Percentiles rank a stretch among this genome's conserved stretches.
Evolutionary conservation across 345 rosid genomes (phyloP).

Genomic region (Eucalyptus guilfoylei): DNA sequence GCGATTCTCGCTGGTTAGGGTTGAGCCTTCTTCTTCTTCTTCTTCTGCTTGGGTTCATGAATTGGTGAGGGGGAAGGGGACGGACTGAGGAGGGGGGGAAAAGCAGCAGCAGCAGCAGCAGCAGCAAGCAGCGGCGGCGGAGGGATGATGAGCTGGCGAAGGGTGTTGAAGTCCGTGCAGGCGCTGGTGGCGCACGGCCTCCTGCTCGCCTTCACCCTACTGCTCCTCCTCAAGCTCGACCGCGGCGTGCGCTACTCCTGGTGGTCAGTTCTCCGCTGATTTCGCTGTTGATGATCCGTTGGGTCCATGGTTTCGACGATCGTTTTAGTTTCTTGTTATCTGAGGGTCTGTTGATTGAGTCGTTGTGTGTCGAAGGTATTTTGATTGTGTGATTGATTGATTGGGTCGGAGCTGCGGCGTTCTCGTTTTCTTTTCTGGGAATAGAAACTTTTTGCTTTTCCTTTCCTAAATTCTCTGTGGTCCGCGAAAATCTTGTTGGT

Average conservation of each 20-base stretch:
- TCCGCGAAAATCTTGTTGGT: neutral
- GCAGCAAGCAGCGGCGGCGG: neutral
- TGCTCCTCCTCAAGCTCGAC: conserved; percentile 71
- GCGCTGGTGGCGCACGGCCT: conserved; percentile 71
- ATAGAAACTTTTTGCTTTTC: neutral
- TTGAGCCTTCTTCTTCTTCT: neutral
- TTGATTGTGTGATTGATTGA: neutral
- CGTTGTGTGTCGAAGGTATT: neutral
- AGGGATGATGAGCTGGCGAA: conserved; percentile 61
- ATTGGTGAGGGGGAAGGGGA: neutral
- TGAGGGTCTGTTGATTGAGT: neutral
- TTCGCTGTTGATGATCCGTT: neutral
- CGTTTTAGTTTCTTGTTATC: neutral
- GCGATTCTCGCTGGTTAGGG: neutral
- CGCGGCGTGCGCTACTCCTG: conserved; percentile 48
- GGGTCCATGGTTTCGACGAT: neutral
- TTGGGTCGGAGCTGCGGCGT: neutral
- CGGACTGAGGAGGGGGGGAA: neutral
- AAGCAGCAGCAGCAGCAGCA: too few relatives aligned
- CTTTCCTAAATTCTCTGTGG: neutral
- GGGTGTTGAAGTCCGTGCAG: conserved; percentile 84
- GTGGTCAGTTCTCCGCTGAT: conserved; percentile 44
- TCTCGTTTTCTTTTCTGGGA: neutral
- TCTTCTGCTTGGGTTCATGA: neutral
- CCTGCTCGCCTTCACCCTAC: conserved; percentile 57